Conservation (phyloP, 352 stramenopile genomes). For the Peronosclerospora sorghi region DNA sequence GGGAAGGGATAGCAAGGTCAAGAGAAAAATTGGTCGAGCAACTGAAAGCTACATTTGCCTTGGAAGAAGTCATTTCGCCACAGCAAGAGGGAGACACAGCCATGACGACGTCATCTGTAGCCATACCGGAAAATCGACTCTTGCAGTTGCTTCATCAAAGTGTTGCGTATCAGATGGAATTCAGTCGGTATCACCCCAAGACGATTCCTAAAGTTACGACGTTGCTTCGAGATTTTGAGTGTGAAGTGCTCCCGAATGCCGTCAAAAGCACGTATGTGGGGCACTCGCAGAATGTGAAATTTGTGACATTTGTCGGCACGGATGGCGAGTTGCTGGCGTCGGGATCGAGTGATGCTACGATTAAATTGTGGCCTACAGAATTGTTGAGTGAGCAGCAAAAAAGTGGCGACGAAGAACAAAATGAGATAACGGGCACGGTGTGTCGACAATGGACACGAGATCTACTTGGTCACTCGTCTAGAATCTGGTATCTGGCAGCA, state of each 20-base stretch:
- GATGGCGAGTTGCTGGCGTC: constrained; percentile 78
- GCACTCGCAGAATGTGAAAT: constrained; percentile 84
- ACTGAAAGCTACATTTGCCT: constrained; percentile 66
- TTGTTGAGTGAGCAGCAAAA: constrained; percentile 16
- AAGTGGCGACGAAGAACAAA: constrained; percentile 13
- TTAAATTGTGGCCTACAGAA: constrained; percentile 80
- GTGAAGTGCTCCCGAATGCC: constrained; percentile 74
- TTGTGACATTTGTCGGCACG: constrained; percentile 75
- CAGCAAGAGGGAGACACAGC: constrained; percentile 23
- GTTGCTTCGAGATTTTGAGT: constrained; percentile 78
- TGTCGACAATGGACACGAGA: constrained; percentile 49
- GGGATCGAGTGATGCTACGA: constrained; percentile 75
- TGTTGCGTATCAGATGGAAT: constrained; percentile 86
- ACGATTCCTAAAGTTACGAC: constrained; percentile 79
- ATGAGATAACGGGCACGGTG: constrained; percentile 25
- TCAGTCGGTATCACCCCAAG: constrained; percentile 79
- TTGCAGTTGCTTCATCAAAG: constrained; percentile 76
- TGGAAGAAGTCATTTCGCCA: constrained; percentile 58
- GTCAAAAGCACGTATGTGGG: constrained; percentile 81
- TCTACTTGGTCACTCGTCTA: constrained; percentile 66
- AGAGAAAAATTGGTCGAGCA: constrained; percentile 81
- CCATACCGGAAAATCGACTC: constrained; percentile 62
- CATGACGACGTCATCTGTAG: constrained; percentile 13
- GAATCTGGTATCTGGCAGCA: constrained; percentile 72
- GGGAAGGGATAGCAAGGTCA: constrained; percentile 66